Evolutionary conservation across 495 filamentous ascomycete species (phyloP), one percentile per base, ranked within the genome.

Genomic region (Neurospora sp.): DNA sequence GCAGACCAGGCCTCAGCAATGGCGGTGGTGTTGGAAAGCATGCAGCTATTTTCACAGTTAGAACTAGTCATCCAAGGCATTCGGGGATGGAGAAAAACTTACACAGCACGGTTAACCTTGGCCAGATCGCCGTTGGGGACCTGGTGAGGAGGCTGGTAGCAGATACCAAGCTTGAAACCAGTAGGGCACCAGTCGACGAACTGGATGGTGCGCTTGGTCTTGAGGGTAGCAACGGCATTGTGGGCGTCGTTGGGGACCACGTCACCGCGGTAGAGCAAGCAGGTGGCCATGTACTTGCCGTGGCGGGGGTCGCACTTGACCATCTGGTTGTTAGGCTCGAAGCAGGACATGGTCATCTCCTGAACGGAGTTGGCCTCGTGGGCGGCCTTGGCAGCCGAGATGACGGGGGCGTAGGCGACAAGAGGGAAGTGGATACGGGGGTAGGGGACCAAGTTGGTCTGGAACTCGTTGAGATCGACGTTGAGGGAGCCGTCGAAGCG

Each of bases 101-200:
- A 94, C 91, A 98, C 95, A 82, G 96, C 96, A 80, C 96, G 96
- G 89, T 94, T 93, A 82, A 97, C 93, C 86, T 96, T 94, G 81
- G 96, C 96, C 73, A 99, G 88, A 82, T 98, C 96, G 77, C 96
- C 94, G 86, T 96, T 97, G 81, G 96, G 96, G 71, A 97, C 94
- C 85, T 90, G 91, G 87, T 95, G 89, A 75, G 96, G 96, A 73
- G 95, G 93, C 87, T 99, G 95, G 89, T 93, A 98, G 92, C 94
- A 97, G 89, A 99, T 99, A 87, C 96, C 96, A 78, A 99, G 92
- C 92, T 99, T 99, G 91, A 98, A 98, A 78, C 96, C 96, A 80
- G 96, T 99, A 77, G 96, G 96, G 90, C 96, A 99, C 96, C 96
- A 99, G 86, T 99, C 96, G 78, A 99, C 96, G 80, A 98, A 97